A percentile compares a stretch with the other conserved stretches of the same genome.
Conservation (phyloP, 139 green algal genomes). For the Pseudopediastrum boryanum region DNA sequence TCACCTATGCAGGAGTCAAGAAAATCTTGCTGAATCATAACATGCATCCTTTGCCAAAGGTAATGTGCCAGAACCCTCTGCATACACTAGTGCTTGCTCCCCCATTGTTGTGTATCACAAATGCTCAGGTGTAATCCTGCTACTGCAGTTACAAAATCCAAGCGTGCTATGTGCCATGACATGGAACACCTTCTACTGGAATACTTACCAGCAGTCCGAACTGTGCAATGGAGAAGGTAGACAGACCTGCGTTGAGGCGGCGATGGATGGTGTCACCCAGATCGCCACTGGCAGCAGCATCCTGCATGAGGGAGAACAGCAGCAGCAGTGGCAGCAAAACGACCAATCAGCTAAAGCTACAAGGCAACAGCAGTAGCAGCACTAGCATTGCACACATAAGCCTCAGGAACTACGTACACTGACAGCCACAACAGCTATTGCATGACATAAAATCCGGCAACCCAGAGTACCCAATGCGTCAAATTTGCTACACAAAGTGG, state of each 20-base stretch:
- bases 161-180: no score
- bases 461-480: background rate
- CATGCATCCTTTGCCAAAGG: no score
- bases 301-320: background rate
- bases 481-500: background rate
- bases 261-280: constrained; percentile 18
- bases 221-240: constrained; percentile 35
- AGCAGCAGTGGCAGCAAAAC: background rate
- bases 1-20: no score
- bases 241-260: constrained; percentile 23
- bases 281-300: constrained; percentile 11
- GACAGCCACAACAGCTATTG: background rate
- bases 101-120: no score
- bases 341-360: background rate
- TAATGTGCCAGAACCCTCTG: no score
- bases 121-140: no score
- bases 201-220: constrained; percentile 21
- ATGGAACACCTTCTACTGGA: no score
- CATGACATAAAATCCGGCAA: background rate
- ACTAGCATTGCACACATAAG: background rate
- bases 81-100: no score
- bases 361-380: background rate
- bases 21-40: no score
- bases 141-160: no score
- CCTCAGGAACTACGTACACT: background rate